phyloP scores from a whole-genome alignment of 305 asterid species.

The Ajuga reptans region DNA sequence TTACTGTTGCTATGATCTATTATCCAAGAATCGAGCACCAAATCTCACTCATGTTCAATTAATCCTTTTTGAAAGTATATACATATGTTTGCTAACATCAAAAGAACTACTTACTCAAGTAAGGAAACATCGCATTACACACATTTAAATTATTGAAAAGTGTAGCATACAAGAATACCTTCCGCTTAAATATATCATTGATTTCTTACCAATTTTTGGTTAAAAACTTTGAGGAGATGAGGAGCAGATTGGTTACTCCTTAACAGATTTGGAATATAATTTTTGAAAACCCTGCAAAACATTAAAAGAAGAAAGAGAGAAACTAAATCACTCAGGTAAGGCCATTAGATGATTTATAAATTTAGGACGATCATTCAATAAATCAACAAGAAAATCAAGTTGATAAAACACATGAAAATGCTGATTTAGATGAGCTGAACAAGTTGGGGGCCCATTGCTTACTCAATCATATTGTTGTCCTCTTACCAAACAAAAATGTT shows the following conservation, averaged over 20 bases:
- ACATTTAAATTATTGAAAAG: neutral
- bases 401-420: slow-evolving; percentile 2
- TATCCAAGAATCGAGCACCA: too few relatives aligned
- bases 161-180: slow-evolving; percentile 3
- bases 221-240: slow-evolving; percentile 44
- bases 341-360: neutral
- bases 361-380: neutral
- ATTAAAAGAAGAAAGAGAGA: slow-evolving; percentile 13
- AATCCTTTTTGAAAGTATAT: too few relatives aligned
- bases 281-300: slow-evolving; percentile 75
- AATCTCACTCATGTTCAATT: too few relatives aligned
- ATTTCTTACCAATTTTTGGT: slow-evolving; percentile 61
- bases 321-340: slow-evolving; percentile 10
- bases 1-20: too few relatives aligned
- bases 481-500: neutral
- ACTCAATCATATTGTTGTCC: neutral
- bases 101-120: slow-evolving; percentile 1
- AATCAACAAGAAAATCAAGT: neutral
- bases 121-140: slow-evolving; percentile 5
- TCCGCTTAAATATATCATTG: neutral
- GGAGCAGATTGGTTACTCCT: slow-evolving; percentile 45
- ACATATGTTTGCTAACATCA: slow-evolving; percentile 3
- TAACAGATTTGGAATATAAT: slow-evolving; percentile 61
- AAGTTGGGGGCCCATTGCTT: neutral
- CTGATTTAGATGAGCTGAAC: slow-evolving; percentile 1